Evolutionary conservation across 257 asterid genomes (phyloP).

Genomic region (Paraleonurus japonicus): DNA sequence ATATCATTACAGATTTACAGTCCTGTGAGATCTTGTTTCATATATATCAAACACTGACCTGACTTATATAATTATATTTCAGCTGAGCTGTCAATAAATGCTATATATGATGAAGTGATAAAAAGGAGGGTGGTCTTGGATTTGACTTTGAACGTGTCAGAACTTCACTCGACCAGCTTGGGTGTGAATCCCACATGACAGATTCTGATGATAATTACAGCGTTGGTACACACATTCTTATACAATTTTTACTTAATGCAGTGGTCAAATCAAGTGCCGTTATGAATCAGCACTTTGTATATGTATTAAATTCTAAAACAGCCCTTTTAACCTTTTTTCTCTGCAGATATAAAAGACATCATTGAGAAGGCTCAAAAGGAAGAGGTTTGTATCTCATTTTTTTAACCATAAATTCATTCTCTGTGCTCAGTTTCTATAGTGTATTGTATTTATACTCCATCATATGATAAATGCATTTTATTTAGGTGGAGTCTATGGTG

Average conservation of each 20-base stretch:
- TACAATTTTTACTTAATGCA: conserved; percentile 12
- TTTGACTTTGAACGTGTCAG: conserved; percentile 62
- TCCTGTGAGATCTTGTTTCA: conserved; percentile 10
- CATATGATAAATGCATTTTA: conserved; percentile 22
- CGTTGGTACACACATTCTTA: conserved; percentile 51
- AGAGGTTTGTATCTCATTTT: conserved; percentile 57
- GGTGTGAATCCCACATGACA: conserved; percentile 46
- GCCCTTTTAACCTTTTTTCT: conserved; percentile 19
- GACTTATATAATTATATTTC: conserved; percentile 32
- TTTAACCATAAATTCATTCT: neutral
- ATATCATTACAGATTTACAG: neutral
- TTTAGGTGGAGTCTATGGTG: conserved; percentile 85
- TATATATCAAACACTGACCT: conserved; percentile 5
- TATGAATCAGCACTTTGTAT: neutral
- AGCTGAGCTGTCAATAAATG: conserved; percentile 61
- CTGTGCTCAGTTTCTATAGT: conserved; percentile 7
- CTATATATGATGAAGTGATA: conserved; percentile 71
- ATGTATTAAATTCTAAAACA: conserved; percentile 3
- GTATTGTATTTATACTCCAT: conserved; percentile 16
- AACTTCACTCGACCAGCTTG: conserved; percentile 66
- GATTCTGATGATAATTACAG: conserved; percentile 57
- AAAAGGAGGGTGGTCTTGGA: conserved; percentile 65
- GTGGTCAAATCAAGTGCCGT: neutral
- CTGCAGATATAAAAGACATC: conserved; percentile 71
- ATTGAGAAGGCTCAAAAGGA: conserved; percentile 73